Conservation (phyloP, 352 stramenopile species). For the Saprolegnia parasitica region DNA sequence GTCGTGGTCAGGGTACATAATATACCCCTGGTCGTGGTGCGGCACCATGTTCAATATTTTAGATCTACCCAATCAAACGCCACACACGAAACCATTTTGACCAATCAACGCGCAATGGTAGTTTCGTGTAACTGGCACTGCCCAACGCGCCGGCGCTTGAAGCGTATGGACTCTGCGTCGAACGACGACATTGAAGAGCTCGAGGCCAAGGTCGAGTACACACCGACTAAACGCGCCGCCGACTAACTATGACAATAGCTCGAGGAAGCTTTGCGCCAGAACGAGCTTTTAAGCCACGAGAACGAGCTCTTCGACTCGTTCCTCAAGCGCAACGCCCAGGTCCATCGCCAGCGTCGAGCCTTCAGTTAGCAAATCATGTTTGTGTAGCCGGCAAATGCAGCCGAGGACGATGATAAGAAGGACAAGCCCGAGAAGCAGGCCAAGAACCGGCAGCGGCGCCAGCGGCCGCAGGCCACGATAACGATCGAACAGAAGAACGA, state of each 20-base stretch:
- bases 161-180: not conserved
- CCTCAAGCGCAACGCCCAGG: conserved; percentile 55
- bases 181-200: conserved; percentile 71
- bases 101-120: too few relatives aligned
- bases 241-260: conserved; percentile 37
- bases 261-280: conserved; percentile 80
- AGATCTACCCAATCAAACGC: too few relatives aligned
- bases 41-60: too few relatives aligned
- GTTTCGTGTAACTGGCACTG: too few relatives aligned
- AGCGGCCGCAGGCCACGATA: conserved; percentile 59
- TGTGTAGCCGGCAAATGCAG: conserved; percentile 28
- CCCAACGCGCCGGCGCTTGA: too few relatives aligned
- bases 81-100: too few relatives aligned
- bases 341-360: conserved; percentile 33
- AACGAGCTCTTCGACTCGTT: conserved; percentile 89
- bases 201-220: conserved; percentile 46
- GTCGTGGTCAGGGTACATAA: too few relatives aligned
- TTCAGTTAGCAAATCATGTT: conserved; percentile 2
- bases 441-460: conserved; percentile 53
- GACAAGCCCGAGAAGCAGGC: conserved; percentile 47
- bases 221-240: too few relatives aligned
- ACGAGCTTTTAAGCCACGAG: conserved; percentile 86
- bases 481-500: conserved; percentile 93
- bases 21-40: too few relatives aligned
- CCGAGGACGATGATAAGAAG: conserved; percentile 65